Percentiles rank a stretch among this genome's conserved stretches.
These are phyloP conservation scores for Debaryomyces sp. DNA, from an alignment of 1,139 yeast species.

Conservation along the genomic window DNA sequence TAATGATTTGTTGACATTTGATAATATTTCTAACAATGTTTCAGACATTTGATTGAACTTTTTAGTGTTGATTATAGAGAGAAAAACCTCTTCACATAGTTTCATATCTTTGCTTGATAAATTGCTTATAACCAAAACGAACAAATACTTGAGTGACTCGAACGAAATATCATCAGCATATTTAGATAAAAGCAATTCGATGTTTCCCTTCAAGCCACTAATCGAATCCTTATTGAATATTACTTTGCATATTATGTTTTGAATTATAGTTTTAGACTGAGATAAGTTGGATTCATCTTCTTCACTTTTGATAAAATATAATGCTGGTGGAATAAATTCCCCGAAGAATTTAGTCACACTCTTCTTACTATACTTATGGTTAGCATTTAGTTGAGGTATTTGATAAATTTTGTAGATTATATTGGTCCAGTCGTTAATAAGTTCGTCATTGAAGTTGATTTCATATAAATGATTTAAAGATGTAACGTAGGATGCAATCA, in stretches of 20 bases:
- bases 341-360: slow-evolving; percentile 28
- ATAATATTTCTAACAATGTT: slow-evolving; percentile 37
- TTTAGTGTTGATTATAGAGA: slow-evolving; percentile 29
- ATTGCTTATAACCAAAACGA: slow-evolving; percentile 26
- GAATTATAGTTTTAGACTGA: slow-evolving; percentile 14
- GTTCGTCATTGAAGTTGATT: not conserved
- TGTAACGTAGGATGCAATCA: slow-evolving; percentile 21
- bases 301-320: slow-evolving; percentile 11
- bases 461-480: slow-evolving; percentile 5
- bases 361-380: slow-evolving; percentile 35
- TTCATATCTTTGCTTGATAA: slow-evolving; percentile 29
- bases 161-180: slow-evolving; percentile 12
- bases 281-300: not conserved
- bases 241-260: slow-evolving; percentile 13
- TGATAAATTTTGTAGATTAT: slow-evolving; percentile 26
- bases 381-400: slow-evolving; percentile 27
- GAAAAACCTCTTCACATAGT: slow-evolving; percentile 48
- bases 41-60: slow-evolving; percentile 39
- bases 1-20: slow-evolving; percentile 47
- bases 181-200: slow-evolving; percentile 21
- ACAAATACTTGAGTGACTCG: slow-evolving; percentile 25
- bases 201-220: slow-evolving; percentile 20
- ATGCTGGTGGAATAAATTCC: slow-evolving; percentile 18
- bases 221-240: slow-evolving; percentile 22
- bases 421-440: slow-evolving; percentile 22